Conservation (phyloP, 352 stramenopile genomes). For the Phytophthora megakarya region DNA sequence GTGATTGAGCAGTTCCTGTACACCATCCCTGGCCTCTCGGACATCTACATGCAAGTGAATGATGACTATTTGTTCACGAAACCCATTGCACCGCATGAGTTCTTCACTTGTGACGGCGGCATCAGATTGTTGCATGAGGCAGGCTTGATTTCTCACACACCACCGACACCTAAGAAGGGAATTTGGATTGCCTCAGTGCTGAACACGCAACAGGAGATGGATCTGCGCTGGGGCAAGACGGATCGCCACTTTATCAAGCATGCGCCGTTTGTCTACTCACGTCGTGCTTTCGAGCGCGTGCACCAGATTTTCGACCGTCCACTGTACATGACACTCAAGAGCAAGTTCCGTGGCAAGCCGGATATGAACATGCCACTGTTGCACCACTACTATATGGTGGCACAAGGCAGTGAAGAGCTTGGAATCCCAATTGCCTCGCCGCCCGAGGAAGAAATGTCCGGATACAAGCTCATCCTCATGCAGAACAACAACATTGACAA, state of each 20-base stretch:
- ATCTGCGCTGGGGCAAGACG: constrained; percentile 77
- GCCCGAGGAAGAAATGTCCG: constrained; percentile 73
- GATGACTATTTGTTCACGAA: constrained; percentile 91
- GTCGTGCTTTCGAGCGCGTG: constrained; percentile 81
- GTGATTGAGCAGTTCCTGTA: constrained; percentile 91
- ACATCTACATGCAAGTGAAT: constrained; percentile 91
- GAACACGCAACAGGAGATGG: constrained; percentile 90
- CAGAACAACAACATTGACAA: constrained; percentile 81
- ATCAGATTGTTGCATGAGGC: constrained; percentile 82
- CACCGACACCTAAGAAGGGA: constrained; percentile 77
- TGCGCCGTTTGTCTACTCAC: constrained; percentile 88
- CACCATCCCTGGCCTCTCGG: constrained; percentile 80
- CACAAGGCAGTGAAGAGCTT: constrained; percentile 76
- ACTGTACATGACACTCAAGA: constrained; percentile 84
- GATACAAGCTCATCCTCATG: constrained; percentile 88
- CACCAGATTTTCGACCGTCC: constrained; percentile 88
- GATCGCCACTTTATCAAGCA: constrained; percentile 90
- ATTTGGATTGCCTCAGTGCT: constrained; percentile 90
- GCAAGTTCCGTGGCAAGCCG: constrained; percentile 82
- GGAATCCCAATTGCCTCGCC: constrained; percentile 79
- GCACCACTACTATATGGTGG: constrained; percentile 90
- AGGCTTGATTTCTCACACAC: constrained; percentile 76
- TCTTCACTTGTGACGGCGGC: constrained; percentile 88
- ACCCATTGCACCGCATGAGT: constrained; percentile 76
- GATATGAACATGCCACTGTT: constrained; percentile 90